Evolutionary conservation across 352 stramenopile species (phyloP), one percentile per base, ranked within the genome.

Genomic region (Globisporangium iwayamae): DNA sequence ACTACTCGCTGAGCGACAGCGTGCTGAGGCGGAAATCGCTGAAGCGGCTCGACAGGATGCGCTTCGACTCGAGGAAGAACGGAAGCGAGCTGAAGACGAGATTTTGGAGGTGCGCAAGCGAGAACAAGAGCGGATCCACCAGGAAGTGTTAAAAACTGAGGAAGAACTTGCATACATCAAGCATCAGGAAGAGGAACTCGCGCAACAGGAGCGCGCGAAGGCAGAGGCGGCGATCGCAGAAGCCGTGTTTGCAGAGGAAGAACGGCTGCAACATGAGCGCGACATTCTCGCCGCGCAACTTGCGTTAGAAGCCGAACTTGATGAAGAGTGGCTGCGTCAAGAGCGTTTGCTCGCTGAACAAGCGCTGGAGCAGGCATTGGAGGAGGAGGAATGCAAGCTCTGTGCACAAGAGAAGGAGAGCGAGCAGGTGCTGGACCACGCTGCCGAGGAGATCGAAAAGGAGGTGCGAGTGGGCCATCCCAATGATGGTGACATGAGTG

Each of bases 1-100:
- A 56, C 36, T 69, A 52, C 36, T 48, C 1, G 53, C 36, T 5
- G 62, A 61, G 30, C 63, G 47, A 11, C 25, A 50, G 48, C 38
- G 30, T 4, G 56, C 59, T 0, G 66, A 83, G 70, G 56, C 74
- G 56, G 70, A 78, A 38, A 57, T 82, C 2, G 48, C 60, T 2
- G 60, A 70, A 43, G 39, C 34, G 4, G 34, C 38, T 16, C 53
- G 28, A 4, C 41, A n/a, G 4, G 55, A 63, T 5, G 8, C 25
- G 2, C 3, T 43, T 41, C 55, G 55, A 1, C 41, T 63, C 4
- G 62, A 68, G 36, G 55, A 50, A 7, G 62, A 61, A 22, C 41
- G 32, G 7, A 36, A 25, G 9, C 14, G 39, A 60, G 56, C 66
- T 1, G 45, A 57, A 60, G 47, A 50, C 18, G 62, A 32, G 54